A percentile compares a stretch with the other conserved stretches of the same genome.
Evolutionary conservation across 169 alveolate genomes (phyloP).

Genomic region (Cryptosporidium andersoni): DNA sequence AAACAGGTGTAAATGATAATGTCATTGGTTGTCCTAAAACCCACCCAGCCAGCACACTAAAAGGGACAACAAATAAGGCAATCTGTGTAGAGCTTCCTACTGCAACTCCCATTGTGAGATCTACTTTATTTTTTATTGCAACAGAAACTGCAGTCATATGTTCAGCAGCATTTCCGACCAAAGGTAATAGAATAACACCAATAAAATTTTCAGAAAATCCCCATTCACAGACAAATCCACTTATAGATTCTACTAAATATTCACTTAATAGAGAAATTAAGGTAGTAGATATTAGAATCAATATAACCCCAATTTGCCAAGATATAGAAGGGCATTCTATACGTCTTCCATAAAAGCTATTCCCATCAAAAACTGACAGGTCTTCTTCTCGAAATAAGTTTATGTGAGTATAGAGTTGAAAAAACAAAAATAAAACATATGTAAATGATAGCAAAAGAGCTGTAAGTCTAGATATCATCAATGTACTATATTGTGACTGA

Average conservation of each 20-base stretch:
- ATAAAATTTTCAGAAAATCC: slow-evolving; percentile 82
- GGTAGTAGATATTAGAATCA: slow-evolving; percentile 71
- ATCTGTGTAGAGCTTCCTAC: slow-evolving; percentile 86
- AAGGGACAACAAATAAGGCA: slow-evolving; percentile 85
- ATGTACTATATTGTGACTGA: slow-evolving; percentile 55
- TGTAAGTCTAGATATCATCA: slow-evolving; percentile 82
- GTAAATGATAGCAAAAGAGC: slow-evolving; percentile 80
- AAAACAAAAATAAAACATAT: slow-evolving; percentile 80
- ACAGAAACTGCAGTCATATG: slow-evolving; percentile 86
- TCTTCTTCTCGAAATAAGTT: slow-evolving; percentile 78
- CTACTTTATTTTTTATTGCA: slow-evolving; percentile 86
- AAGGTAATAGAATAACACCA: slow-evolving; percentile 87
- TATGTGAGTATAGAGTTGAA: slow-evolving; percentile 83
- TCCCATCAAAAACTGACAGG: slow-evolving; percentile 52
- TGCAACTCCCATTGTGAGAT: slow-evolving; percentile 88
- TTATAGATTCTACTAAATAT: slow-evolving; percentile 78
- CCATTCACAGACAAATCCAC: slow-evolving; percentile 78
- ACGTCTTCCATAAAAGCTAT: slow-evolving; percentile 25
- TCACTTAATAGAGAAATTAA: slow-evolving; percentile 75
- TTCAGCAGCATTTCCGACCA: slow-evolving; percentile 85
- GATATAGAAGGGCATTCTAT: slow-evolving; percentile 76
- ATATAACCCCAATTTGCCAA: slow-evolving; percentile 73
- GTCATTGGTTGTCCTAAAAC: slow-evolving; percentile 83
- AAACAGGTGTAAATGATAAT: slow-evolving; percentile 81
- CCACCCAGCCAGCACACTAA: slow-evolving; percentile 88